A percentile compares a stretch with the other conserved stretches of the same genome.
Evolutionary conservation across 2,329 filamentous ascomycete species (phyloP).

Genomic region (Penicillium digitatum): DNA sequence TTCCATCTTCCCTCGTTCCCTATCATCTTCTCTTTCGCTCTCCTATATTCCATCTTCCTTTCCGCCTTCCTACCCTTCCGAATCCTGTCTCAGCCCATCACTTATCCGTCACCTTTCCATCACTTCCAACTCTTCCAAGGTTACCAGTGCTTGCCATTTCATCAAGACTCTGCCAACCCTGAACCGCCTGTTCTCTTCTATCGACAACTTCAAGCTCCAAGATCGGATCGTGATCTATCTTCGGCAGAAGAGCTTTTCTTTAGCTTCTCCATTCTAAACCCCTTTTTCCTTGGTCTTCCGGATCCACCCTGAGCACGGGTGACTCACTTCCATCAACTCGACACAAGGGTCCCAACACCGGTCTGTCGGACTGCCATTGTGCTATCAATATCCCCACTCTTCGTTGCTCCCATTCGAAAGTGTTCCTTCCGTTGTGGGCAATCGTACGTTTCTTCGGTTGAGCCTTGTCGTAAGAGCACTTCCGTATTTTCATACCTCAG

Average conservation of each 20-base stretch:
- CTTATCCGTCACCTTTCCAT: constrained; percentile 2
- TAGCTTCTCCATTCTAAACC: not conserved
- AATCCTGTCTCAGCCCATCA: constrained; percentile 9
- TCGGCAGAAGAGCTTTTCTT: constrained; percentile 6
- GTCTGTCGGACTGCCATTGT: not conserved
- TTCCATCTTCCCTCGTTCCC: constrained; percentile 18
- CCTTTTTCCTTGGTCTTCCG: constrained; percentile 4
- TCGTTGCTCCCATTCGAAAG: constrained; percentile 6
- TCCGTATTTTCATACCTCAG: constrained; percentile 7
- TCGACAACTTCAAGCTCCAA: constrained; percentile 8
- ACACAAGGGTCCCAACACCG: not conserved
- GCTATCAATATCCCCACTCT: not conserved
- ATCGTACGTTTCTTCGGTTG: constrained; percentile 1
- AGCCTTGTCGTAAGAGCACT: constrained; percentile 5
- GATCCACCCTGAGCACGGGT: constrained; percentile 9
- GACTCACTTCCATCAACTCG: constrained; percentile 8
- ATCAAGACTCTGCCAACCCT: constrained; percentile 11
- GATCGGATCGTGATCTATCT: not conserved
- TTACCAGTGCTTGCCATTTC: constrained; percentile 6
- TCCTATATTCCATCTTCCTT: constrained; percentile 7
- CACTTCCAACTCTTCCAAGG: constrained; percentile 3
- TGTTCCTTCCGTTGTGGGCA: not conserved
- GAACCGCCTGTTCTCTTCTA: constrained; percentile 16
- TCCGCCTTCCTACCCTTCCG: constrained; percentile 7
- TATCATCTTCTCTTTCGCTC: constrained; percentile 7